Evolutionary conservation across 2,329 filamentous ascomycete genomes (phyloP).

Genomic region (Calycina herbarum): DNA sequence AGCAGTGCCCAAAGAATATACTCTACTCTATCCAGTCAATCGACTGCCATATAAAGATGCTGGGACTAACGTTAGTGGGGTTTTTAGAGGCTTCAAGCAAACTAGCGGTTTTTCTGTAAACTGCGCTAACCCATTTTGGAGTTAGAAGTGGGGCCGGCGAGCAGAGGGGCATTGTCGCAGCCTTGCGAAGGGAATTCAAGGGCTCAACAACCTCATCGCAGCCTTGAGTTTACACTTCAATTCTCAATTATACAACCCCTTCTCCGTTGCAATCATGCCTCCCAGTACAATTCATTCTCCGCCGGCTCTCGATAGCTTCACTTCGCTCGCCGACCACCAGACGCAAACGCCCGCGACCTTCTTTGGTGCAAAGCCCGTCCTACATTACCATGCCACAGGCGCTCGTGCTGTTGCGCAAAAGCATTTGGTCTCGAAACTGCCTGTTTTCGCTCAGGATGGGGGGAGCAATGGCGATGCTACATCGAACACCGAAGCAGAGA

Average conservation of each 20-base stretch:
- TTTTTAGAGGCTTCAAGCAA: too few species aligned
- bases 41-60: too few species aligned
- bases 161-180: background rate
- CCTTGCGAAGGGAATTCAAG: background rate
- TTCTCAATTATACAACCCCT: background rate
- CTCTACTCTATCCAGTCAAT: too few species aligned
- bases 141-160: too few species aligned
- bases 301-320: constrained; percentile 61
- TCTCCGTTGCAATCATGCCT: constrained; percentile 26
- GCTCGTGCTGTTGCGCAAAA: constrained; percentile 59
- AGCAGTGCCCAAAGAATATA: too few species aligned
- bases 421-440: constrained; percentile 55
- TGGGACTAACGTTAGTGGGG: too few species aligned
- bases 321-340: constrained; percentile 66
- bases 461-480: background rate
- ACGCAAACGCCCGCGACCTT: constrained; percentile 72
- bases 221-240: background rate
- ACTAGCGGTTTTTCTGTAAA: too few species aligned
- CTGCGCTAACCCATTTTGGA: background rate
- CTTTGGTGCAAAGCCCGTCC: constrained; percentile 67
- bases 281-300: constrained; percentile 55
- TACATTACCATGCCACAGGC: constrained; percentile 61
- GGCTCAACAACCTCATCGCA: background rate
- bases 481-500: constrained; percentile 36
- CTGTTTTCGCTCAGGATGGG: constrained; percentile 53